Conservation (phyloP, 2,329 filamentous ascomycete genomes). For the Aspergillus sp. region DNA sequence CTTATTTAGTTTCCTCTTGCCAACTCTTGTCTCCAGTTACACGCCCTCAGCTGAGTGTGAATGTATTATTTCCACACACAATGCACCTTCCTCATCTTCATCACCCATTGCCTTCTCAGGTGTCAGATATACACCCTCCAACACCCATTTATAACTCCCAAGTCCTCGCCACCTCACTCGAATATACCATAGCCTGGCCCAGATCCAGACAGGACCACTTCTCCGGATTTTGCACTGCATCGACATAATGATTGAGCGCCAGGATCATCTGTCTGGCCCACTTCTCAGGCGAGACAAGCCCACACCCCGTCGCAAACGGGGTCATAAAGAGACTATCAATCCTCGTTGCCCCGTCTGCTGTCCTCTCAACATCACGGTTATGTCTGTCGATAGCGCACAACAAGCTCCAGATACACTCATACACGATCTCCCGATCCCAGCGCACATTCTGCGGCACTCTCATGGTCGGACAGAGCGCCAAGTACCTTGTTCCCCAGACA, state of each 20-base stretch:
- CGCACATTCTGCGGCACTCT: constrained; percentile 45
- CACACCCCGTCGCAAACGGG: constrained; percentile 55
- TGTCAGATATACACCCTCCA: background rate
- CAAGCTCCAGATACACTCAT: constrained; percentile 57
- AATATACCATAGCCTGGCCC: constrained; percentile 31
- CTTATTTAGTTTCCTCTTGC: no score
- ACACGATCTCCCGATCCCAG: constrained; percentile 58
- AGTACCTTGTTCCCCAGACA: constrained; percentile 45
- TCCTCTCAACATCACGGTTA: constrained; percentile 38
- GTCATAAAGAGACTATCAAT: constrained; percentile 54
- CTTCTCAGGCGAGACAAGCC: constrained; percentile 47
- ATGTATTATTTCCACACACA: no score
- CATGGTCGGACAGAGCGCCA: constrained; percentile 60
- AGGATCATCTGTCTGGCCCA: constrained; percentile 56
- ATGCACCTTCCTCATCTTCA: no score
- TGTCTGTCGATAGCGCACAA: constrained; percentile 52
- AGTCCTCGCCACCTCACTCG: constrained; percentile 31
- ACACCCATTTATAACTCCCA: constrained; percentile 19
- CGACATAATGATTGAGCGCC: constrained; percentile 55
- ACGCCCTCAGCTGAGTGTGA: no score
- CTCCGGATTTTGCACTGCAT: constrained; percentile 48
- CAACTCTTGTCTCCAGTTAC: no score
- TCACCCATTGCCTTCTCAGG: no score
- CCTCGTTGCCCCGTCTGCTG: constrained; percentile 17
- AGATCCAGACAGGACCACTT: constrained; percentile 48